Evolutionary conservation across 208 protist species (phyloP), one percentile per base, ranked within the genome.

Genomic region (Trypanosoma lewisi): DNA sequence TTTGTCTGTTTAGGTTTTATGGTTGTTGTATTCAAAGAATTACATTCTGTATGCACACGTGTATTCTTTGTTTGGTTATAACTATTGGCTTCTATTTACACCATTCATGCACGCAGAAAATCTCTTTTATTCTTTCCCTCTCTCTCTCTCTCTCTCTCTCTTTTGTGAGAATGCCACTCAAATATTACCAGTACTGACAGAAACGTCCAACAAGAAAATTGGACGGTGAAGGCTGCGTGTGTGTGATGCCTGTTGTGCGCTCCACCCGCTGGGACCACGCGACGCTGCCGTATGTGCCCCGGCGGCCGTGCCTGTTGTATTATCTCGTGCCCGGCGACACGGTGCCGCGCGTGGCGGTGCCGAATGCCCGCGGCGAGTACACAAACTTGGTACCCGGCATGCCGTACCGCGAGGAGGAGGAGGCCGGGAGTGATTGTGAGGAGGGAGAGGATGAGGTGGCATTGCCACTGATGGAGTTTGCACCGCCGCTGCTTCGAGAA

Each of bases 321-420:
- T 94, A 94, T 53, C 53, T 85, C n/a, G 70, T 94, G 14, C 88
- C 88, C 0, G 82, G 79, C 27, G 81, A 90, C 37, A 55, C 69
- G 0, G 78, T 91, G 17, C 78, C 70, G 66, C 84, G 85, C 8
- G 77, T 87, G 33, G 63, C 54, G 19, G 81, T 85, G 63, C 85
- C 84, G 28, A 91, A 94, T 44, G 73, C 78, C 12, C 79, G 88
- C 9, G 88, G 88, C 16, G 88, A 88, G 75, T 94, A 85, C 56
- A 61, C 59, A 0, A 37, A 82, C 11, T 69, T 94, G 11, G 76
- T 88, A 17, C 80, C 85, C 2, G 88, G 88, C 4, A 71, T 91
- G 23, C 88, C 88, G n/a, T 94, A 94, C 55, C 50, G 74, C 23
- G 88, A 94, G 68, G 75, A 68, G 42, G 37, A 51, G 1, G 48